Conservation (phyloP, 73 alveolate species). For the Paramecium octaurelia region DNA sequence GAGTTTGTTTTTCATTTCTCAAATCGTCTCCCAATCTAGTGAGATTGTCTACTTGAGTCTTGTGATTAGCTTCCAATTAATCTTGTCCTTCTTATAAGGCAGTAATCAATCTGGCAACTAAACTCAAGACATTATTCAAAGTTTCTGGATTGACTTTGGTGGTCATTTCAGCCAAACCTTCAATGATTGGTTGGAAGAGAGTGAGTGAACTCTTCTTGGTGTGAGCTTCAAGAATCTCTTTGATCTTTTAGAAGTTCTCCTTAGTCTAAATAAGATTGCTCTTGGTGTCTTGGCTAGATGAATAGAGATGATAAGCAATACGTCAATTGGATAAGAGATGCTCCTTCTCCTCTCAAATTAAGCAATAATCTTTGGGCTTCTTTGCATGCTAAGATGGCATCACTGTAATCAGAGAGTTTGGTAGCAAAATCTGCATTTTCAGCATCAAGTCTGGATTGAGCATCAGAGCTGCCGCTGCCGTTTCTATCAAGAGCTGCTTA, state of each 20-base stretch:
- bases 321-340: slow-evolving; percentile 20
- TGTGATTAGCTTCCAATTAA: slow-evolving; percentile 47
- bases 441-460: not conserved
- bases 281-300: not conserved
- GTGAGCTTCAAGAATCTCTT: slow-evolving; percentile 39
- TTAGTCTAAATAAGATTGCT: slow-evolving; percentile 35
- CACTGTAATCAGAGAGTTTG: not conserved
- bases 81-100: slow-evolving; percentile 44
- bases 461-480: slow-evolving; percentile 8
- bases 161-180: slow-evolving; percentile 53
- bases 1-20: slow-evolving; percentile 29
- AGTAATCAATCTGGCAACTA: slow-evolving; percentile 37
- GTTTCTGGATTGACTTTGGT: slow-evolving; percentile 47
- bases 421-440: slow-evolving; percentile 37
- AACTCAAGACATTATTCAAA: slow-evolving; percentile 27
- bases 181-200: slow-evolving; percentile 27
- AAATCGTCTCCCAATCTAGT: slow-evolving; percentile 27
- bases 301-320: not conserved
- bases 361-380: slow-evolving; percentile 39
- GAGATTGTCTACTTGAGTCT: slow-evolving; percentile 19
- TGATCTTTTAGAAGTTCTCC: slow-evolving; percentile 43
- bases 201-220: slow-evolving; percentile 29
- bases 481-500: slow-evolving; percentile 40
- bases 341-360: not conserved
- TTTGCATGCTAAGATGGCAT: slow-evolving; percentile 44